phyloP scores from a whole-genome alignment of 2,329 filamentous ascomycete genomes.

The Aspergillus luchuensis region DNA sequence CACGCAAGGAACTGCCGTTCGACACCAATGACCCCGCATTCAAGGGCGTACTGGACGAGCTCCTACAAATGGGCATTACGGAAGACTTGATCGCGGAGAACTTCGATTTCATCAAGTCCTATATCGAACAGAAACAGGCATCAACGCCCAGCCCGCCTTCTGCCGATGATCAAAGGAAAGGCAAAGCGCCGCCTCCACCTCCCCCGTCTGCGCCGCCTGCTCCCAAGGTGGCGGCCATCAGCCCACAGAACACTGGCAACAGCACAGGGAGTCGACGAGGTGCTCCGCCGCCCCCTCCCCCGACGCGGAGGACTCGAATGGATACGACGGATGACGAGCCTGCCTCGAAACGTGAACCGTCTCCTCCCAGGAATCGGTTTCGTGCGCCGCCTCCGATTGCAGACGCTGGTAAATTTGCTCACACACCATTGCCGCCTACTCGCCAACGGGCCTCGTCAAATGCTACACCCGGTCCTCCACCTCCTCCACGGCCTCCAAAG shows the following conservation, averaged over 20 bases:
- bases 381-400: constrained; percentile 83
- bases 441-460: constrained; percentile 54
- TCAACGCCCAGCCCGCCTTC: constrained; percentile 42
- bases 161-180: constrained; percentile 51
- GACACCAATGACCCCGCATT: constrained; percentile 65
- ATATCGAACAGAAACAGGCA: constrained; percentile 65
- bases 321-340: constrained; percentile 57
- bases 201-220: constrained; percentile 56
- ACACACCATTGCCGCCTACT: constrained; percentile 52
- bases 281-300: constrained; percentile 62
- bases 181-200: constrained; percentile 62
- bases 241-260: constrained; percentile 63
- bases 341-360: constrained; percentile 68
- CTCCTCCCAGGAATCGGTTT: constrained; percentile 72
- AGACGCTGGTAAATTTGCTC: constrained; percentile 84
- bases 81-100: constrained; percentile 69
- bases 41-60: constrained; percentile 62
- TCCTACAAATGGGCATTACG: constrained; percentile 66
- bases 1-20: constrained; percentile 50
- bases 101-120: constrained; percentile 68
- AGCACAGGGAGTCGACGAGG: constrained; percentile 56
- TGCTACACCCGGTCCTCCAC: constrained; percentile 61
- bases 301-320: constrained; percentile 48
- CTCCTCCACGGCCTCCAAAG: constrained; percentile 70
- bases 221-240: constrained; percentile 50